These are phyloP conservation scores for Hysterangium stoloniferum DNA, from an alignment of 768 basidiomycete species.

Conservation along the genomic window DNA sequence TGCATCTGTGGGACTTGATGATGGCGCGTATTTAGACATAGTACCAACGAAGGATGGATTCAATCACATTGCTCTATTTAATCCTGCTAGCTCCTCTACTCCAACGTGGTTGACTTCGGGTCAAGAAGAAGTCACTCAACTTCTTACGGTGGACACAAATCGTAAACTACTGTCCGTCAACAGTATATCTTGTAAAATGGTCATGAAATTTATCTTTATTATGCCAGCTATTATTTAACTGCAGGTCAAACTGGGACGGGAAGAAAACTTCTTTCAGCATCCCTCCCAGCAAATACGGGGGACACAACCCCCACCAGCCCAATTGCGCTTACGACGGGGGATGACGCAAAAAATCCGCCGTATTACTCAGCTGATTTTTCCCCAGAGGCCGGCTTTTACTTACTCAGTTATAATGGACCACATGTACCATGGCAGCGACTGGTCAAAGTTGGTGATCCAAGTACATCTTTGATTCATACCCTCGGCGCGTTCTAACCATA, in stretches of 20 bases:
- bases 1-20: constrained; percentile 30
- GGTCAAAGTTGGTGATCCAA: constrained; percentile 41
- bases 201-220: too few relatives aligned
- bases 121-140: constrained; percentile 81
- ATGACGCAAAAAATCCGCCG: constrained; percentile 27
- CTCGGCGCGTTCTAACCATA: not conserved
- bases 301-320: constrained; percentile 15
- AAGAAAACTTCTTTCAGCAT: constrained; percentile 5
- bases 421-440: constrained; percentile 83
- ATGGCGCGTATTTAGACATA: constrained; percentile 81
- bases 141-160: constrained; percentile 62
- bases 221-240: constrained; percentile 18
- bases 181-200: too few relatives aligned
- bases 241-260: constrained; percentile 17
- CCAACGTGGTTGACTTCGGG: constrained; percentile 85
- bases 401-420: constrained; percentile 74
- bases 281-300: constrained; percentile 3
- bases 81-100: constrained; percentile 54
- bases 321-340: constrained; percentile 22
- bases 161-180: constrained; percentile 63
- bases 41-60: constrained; percentile 76
- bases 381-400: constrained; percentile 77
- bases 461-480: constrained; percentile 28
- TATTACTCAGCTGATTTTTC: constrained; percentile 72
- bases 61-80: constrained; percentile 91